Conservation (phyloP, 2,329 filamentous ascomycete genomes). For the Beauveria asiatica region DNA sequence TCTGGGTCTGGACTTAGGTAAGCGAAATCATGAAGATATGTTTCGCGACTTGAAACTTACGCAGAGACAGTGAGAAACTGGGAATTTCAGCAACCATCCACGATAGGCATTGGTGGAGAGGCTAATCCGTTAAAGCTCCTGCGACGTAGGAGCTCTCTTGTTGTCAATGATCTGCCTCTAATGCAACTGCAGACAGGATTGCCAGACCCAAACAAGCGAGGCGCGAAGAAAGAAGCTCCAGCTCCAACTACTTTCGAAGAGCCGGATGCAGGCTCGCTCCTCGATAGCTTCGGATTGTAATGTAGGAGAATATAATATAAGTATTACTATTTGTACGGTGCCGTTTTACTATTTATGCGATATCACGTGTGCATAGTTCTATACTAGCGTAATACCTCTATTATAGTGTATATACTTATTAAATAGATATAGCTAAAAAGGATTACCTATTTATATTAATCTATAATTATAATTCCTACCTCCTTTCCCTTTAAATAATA, state of each 20-base stretch:
- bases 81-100: conserved; percentile 59
- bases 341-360: too few relatives aligned
- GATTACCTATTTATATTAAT: too few relatives aligned
- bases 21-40: conserved; percentile 17
- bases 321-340: too few relatives aligned
- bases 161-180: conserved; percentile 64
- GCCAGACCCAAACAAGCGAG: conserved; percentile 23
- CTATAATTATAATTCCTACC: too few relatives aligned
- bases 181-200: conserved; percentile 33
- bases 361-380: too few relatives aligned
- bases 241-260: conserved; percentile 79
- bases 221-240: conserved; percentile 37
- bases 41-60: not conserved
- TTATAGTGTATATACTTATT: too few relatives aligned
- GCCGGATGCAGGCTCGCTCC: conserved; percentile 77
- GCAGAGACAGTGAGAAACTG: conserved; percentile 57
- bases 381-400: too few relatives aligned
- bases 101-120: conserved; percentile 33
- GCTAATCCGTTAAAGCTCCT: conserved; percentile 61
- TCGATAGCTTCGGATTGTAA: conserved; percentile 90
- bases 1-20: conserved; percentile 75
- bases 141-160: conserved; percentile 63
- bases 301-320: not conserved
- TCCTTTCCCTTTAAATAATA: too few relatives aligned
- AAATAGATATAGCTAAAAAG: too few relatives aligned